These are phyloP conservation scores for Collybiopsis luxurians DNA, from an alignment of 768 basidiomycete species.

Conservation along the genomic window DNA sequence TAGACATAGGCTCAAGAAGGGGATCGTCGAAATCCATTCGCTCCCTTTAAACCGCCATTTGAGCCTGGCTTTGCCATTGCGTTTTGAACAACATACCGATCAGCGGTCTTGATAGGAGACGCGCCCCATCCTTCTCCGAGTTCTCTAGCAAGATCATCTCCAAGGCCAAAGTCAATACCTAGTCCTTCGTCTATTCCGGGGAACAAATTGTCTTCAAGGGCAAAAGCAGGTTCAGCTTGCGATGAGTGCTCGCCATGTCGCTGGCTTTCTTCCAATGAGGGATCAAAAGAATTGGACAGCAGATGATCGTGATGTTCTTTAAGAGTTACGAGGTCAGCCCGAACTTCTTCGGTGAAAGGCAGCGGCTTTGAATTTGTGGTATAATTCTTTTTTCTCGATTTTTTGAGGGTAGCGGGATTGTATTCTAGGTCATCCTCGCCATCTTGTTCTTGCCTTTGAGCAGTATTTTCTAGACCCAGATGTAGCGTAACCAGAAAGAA, in stretches of 20 bases:
- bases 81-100: background rate
- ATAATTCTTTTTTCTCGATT: slow-evolving; percentile 21
- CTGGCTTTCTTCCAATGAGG: slow-evolving; percentile 46
- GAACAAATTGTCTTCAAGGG: slow-evolving; percentile 47
- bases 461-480: slow-evolving; percentile 21
- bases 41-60: background rate
- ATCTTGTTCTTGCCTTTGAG: slow-evolving; percentile 22
- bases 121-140: slow-evolving; percentile 69
- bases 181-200: slow-evolving; percentile 51
- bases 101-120: slow-evolving; percentile 21
- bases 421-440: slow-evolving; percentile 48
- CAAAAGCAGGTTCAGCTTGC: slow-evolving; percentile 45
- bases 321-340: slow-evolving; percentile 62
- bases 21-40: background rate
- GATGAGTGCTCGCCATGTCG: slow-evolving; percentile 37
- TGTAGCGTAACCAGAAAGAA: background rate
- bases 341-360: slow-evolving; percentile 38
- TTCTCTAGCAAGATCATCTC: slow-evolving; percentile 73
- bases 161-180: slow-evolving; percentile 58
- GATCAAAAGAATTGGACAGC: slow-evolving; percentile 63
- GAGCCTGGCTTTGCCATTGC: background rate
- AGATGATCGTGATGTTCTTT: slow-evolving; percentile 68
- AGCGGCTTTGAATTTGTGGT: slow-evolving; percentile 19
- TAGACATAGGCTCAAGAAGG: slow-evolving; percentile 9
- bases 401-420: background rate